Evolutionary conservation across 495 filamentous ascomycete genomes (phyloP).

Genomic region (Aspergillus avenaceus): DNA sequence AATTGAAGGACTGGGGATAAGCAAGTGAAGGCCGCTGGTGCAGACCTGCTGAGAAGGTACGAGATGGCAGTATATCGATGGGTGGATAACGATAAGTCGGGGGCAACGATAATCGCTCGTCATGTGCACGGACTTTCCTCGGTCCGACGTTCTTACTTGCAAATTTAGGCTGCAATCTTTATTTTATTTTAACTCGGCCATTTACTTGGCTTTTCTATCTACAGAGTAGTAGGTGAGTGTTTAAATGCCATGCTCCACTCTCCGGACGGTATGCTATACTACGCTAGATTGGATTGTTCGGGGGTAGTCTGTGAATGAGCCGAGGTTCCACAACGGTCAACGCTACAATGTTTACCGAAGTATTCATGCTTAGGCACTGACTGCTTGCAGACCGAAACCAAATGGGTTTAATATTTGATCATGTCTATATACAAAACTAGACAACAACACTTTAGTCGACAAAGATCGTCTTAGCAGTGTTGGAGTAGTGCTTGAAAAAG

Average conservation of each 20-base stretch:
- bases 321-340: no score
- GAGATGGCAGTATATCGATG: background rate
- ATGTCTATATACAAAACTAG: background rate
- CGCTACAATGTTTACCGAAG: no score
- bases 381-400: no score
- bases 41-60: background rate
- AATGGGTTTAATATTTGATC: background rate
- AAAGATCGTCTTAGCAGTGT: conserved; percentile 74
- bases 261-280: no score
- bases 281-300: no score
- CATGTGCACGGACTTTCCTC: conserved; percentile 15
- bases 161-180: background rate
- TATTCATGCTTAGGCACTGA: no score
- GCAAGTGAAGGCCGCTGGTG: conserved; percentile 1
- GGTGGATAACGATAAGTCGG: background rate
- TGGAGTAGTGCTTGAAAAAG: conserved; percentile 80
- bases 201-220: background rate
- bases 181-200: background rate
- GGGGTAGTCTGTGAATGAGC: no score
- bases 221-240: no score
- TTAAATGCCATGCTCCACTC: no score
- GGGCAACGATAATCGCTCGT: background rate
- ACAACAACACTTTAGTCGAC: conserved; percentile 51
- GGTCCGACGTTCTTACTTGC: conserved; percentile 9
- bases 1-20: background rate